Percentiles rank a stretch among this genome's conserved stretches.
phyloP scores from a whole-genome alignment of 768 basidiomycete species.

The Auricularia sp. region DNA sequence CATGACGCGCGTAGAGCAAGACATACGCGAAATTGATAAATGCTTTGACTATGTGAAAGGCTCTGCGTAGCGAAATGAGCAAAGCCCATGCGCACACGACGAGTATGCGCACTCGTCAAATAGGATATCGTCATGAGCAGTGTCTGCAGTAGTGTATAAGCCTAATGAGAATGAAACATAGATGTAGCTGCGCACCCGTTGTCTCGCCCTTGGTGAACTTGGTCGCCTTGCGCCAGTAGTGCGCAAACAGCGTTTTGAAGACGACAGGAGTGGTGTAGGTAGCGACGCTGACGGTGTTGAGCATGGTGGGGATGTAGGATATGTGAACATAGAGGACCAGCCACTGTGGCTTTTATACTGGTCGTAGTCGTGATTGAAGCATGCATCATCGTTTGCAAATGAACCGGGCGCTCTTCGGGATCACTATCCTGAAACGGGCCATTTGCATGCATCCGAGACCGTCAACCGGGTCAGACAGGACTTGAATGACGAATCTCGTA shows the following conservation, averaged over 20 bases:
- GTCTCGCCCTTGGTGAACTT: neutral
- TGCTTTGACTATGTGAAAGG: slow-evolving; percentile 62
- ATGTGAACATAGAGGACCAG: too few relatives aligned
- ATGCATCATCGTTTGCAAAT: too few relatives aligned
- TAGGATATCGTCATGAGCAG: slow-evolving; percentile 51
- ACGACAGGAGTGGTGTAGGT: neutral
- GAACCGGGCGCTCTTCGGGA: too few relatives aligned
- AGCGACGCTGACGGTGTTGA: neutral
- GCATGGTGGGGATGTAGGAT: neutral
- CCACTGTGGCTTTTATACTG: too few relatives aligned
- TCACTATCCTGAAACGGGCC: too few relatives aligned
- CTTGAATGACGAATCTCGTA: too few relatives aligned
- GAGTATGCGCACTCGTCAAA: slow-evolving; percentile 49
- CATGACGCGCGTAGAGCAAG: neutral
- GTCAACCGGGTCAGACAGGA: too few relatives aligned
- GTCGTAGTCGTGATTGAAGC: too few relatives aligned
- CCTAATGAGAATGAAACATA: neutral
- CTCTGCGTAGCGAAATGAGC: slow-evolving; percentile 24
- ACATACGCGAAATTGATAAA: slow-evolving; percentile 45
- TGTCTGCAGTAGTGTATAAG: slow-evolving; percentile 15
- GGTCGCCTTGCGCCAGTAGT: slow-evolving; percentile 5
- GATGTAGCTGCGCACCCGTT: neutral
- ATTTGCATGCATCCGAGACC: too few relatives aligned
- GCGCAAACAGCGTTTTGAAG: slow-evolving; percentile 5
- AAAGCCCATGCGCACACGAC: neutral